Conservation (phyloP, 805 yeast genomes). For the Ogataea wickerhamii region DNA sequence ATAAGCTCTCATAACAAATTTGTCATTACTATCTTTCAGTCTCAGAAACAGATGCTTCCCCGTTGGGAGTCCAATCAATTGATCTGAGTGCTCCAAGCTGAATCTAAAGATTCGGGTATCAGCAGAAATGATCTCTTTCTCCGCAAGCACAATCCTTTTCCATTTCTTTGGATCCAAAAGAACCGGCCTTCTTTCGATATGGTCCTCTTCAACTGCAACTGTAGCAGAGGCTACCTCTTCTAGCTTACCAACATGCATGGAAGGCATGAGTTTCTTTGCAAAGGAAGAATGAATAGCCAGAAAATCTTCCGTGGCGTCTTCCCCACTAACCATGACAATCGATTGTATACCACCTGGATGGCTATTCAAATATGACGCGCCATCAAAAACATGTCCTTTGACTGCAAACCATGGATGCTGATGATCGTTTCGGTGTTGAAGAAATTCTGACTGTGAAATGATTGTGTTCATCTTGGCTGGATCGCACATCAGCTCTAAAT, state of each 20-base stretch:
- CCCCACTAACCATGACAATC: slow-evolving; percentile 26
- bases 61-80: slow-evolving; percentile 31
- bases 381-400: slow-evolving; percentile 35
- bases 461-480: slow-evolving; percentile 22
- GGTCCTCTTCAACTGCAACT: not conserved
- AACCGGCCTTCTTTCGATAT: slow-evolving; percentile 8
- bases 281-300: slow-evolving; percentile 33
- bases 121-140: slow-evolving; percentile 24
- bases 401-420: slow-evolving; percentile 31
- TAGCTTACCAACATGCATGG: slow-evolving; percentile 26
- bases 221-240: slow-evolving; percentile 7
- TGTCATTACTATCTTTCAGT: slow-evolving; percentile 22
- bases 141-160: slow-evolving; percentile 23
- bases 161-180: slow-evolving; percentile 31
- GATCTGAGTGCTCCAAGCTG: slow-evolving; percentile 29
- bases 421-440: slow-evolving; percentile 15
- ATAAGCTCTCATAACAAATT: slow-evolving; percentile 33
- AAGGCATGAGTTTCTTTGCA: slow-evolving; percentile 25
- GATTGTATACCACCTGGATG: slow-evolving; percentile 33
- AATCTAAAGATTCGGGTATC: slow-evolving; percentile 32
- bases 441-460: slow-evolving; percentile 20
- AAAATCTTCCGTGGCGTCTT: slow-evolving; percentile 32
- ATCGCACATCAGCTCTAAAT: slow-evolving; percentile 28
- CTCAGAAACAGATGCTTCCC: slow-evolving; percentile 33
- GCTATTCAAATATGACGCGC: slow-evolving; percentile 31